Evolutionary conservation across 2,329 filamentous ascomycete genomes (phyloP), one percentile per base, ranked within the genome.

Genomic region (Monilinia laxa): DNA sequence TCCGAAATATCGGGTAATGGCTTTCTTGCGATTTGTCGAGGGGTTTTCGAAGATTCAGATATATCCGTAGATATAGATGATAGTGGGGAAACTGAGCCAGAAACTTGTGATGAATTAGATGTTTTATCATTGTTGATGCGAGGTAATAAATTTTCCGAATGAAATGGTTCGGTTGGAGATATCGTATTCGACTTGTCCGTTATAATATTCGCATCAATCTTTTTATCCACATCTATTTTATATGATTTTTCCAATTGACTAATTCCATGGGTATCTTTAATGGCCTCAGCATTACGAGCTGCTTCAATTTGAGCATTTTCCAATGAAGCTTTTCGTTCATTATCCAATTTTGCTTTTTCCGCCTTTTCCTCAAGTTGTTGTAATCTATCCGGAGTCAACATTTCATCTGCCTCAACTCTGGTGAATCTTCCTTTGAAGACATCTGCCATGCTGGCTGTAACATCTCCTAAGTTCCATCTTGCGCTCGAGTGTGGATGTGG

Each of bases 381-480:
- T 31, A 87, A 77, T 49, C 81, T 81, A 45, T 80, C 79, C 23
- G 84, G 81, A 14, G 84, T 83, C 16, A 87, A 75, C 78, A 87
- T 85, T 76, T 88, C 85, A 62, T 87, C 83, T 0, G 81, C 85
- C 68, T 88, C 84, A 7, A 66, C 25, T 64, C 84, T 79, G 57
- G 80, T 80, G 73, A 88, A 86, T 56, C 82, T 83, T 23, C 82
- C 81, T 53, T 79, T 83, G 67, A 88, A 80, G 14, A 86, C 77
- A 40, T 85, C 85, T n/a, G 82, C 80, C 71, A 88, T 79, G 69
- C 85, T 86, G 62, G 85, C 83, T 0, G 84, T 80, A 40, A 87
- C 74, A 18, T 85, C 85, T 0, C 82, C 79, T 31, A 88, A 72
- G 6, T 81, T 81, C 83, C 84, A 85, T 76, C 81, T 79, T 54